Conservation (phyloP, 2,329 filamentous ascomycete species). For the Phyllosticta capitalensis region DNA sequence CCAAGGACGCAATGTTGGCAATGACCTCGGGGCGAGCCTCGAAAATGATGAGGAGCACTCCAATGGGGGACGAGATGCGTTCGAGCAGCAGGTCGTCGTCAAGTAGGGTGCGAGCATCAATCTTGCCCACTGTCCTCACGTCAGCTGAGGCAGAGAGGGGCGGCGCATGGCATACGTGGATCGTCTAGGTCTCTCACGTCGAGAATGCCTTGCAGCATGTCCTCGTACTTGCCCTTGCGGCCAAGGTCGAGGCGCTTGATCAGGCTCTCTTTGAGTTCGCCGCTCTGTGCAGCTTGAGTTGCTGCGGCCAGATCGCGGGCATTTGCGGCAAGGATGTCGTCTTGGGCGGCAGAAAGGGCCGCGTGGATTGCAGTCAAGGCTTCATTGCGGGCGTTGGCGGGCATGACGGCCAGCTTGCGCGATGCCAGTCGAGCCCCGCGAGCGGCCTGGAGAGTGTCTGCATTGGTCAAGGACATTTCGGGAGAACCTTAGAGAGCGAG, state of each 20-base stretch:
- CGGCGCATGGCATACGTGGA: slow-evolving; percentile 52
- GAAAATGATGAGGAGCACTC: slow-evolving; percentile 96
- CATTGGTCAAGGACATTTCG: slow-evolving; percentile 80
- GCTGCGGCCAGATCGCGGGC: slow-evolving; percentile 70
- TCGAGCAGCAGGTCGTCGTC: slow-evolving; percentile 81
- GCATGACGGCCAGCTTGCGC: slow-evolving; percentile 70
- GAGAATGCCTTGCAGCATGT: slow-evolving; percentile 91
- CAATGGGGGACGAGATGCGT: slow-evolving; percentile 86
- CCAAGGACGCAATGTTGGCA: slow-evolving; percentile 90
- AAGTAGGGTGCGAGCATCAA: slow-evolving; percentile 73
- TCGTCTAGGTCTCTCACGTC: slow-evolving; percentile 79
- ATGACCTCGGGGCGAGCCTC: slow-evolving; percentile 97
- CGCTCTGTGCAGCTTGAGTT: slow-evolving; percentile 61
- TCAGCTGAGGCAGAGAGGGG: slow-evolving; percentile 1
- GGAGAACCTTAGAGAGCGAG: background rate
- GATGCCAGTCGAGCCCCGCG: slow-evolving; percentile 71
- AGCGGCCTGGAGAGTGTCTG: slow-evolving; percentile 68
- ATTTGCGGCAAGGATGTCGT: slow-evolving; percentile 79
- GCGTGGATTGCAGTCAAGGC: slow-evolving; percentile 75
- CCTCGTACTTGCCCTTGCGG: slow-evolving; percentile 86
- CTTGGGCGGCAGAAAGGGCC: slow-evolving; percentile 59
- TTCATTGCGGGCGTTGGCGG: slow-evolving; percentile 66
- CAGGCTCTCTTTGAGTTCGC: slow-evolving; percentile 69
- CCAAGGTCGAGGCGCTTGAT: slow-evolving; percentile 81
- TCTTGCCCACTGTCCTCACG: slow-evolving; percentile 59